Evolutionary conservation across 805 yeast genomes (phyloP).

Genomic region (Lachancea sp.): DNA sequence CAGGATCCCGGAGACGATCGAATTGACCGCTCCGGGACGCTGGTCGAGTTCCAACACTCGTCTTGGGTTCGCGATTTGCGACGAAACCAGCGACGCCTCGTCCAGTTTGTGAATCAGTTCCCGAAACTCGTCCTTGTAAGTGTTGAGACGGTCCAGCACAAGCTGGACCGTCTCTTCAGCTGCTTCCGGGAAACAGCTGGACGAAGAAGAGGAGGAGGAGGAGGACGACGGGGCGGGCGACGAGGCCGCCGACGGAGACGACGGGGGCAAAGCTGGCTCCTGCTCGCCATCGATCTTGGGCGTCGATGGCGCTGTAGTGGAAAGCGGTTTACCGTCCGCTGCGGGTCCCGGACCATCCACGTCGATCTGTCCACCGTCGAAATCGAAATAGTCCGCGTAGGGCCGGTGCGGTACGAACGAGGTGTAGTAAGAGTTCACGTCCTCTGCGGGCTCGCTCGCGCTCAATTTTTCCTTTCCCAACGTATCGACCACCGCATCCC

Average conservation of each 20-base stretch:
- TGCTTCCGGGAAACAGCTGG: not conserved
- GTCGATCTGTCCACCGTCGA: constrained; percentile 12
- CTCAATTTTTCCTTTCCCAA: constrained; percentile 2
- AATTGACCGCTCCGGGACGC: not conserved
- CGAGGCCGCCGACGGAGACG: too few relatives aligned
- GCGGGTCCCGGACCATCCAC: not conserved
- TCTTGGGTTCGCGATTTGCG: not conserved
- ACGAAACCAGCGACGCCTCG: constrained; percentile 9
- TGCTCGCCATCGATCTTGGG: too few relatives aligned
- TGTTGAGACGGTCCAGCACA: constrained; percentile 10
- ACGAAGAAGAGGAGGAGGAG: too few relatives aligned
- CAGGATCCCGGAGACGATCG: constrained; percentile 2
- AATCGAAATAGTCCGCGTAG: constrained; percentile 27
- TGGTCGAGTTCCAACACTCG: not conserved
- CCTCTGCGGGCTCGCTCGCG: not conserved
- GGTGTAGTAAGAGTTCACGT: constrained; percentile 16
- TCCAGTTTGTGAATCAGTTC: constrained; percentile 16
- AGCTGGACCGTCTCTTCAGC: not conserved
- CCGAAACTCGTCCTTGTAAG: constrained; percentile 15
- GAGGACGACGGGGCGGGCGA: too few relatives aligned
- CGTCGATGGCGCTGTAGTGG: too few relatives aligned
- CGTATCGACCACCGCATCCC: not conserved
- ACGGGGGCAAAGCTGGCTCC: too few relatives aligned
- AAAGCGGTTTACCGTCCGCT: too few relatives aligned
- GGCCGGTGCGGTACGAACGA: constrained; percentile 20